A percentile compares a stretch with the other conserved stretches of the same genome.
These are phyloP conservation scores for Aspergillus piperis DNA, from an alignment of 2,329 filamentous ascomycete species.

Conservation along the genomic window DNA sequence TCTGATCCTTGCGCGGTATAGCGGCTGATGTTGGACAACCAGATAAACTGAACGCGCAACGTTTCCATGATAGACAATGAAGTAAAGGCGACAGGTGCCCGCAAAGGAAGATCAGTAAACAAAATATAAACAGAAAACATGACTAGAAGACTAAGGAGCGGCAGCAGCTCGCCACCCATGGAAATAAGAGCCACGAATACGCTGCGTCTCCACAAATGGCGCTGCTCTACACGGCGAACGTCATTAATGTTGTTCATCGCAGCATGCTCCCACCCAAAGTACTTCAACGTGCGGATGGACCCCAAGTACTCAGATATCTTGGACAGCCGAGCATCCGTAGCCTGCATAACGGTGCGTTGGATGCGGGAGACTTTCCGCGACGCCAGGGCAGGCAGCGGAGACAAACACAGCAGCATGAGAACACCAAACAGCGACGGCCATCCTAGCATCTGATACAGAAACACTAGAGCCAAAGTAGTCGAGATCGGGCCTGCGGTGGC, in stretches of 20 bases:
- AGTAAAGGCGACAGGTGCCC: conserved; percentile 61
- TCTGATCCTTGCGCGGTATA: conserved; percentile 48
- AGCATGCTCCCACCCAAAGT: conserved; percentile 61
- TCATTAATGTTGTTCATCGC: conserved; percentile 55
- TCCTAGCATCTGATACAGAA: conserved; percentile 58
- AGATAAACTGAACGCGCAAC: conserved; percentile 55
- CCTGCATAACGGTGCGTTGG: conserved; percentile 56
- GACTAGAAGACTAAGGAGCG: conserved; percentile 54
- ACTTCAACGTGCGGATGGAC: conserved; percentile 62
- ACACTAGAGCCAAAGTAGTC: conserved; percentile 51
- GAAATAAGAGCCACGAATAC: conserved; percentile 46
- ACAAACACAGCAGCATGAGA: conserved; percentile 49
- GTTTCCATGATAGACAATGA: conserved; percentile 57
- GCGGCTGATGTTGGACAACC: conserved; percentile 51
- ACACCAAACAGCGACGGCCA: conserved; percentile 59
- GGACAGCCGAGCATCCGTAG: conserved; percentile 60
- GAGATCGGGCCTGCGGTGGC: conserved; percentile 51
- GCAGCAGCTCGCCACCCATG: conserved; percentile 56
- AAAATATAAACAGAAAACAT: conserved; percentile 58
- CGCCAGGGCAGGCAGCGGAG: conserved; percentile 55
- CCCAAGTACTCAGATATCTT: conserved; percentile 60
- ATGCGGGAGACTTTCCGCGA: conserved; percentile 53
- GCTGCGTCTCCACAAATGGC: conserved; percentile 56
- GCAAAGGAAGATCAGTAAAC: conserved; percentile 51
- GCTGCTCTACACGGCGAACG: conserved; percentile 55